Evolutionary conservation across 2,329 filamentous ascomycete species (phyloP), one percentile per base, ranked within the genome.

Genomic region (Corinectria fuckeliana): DNA sequence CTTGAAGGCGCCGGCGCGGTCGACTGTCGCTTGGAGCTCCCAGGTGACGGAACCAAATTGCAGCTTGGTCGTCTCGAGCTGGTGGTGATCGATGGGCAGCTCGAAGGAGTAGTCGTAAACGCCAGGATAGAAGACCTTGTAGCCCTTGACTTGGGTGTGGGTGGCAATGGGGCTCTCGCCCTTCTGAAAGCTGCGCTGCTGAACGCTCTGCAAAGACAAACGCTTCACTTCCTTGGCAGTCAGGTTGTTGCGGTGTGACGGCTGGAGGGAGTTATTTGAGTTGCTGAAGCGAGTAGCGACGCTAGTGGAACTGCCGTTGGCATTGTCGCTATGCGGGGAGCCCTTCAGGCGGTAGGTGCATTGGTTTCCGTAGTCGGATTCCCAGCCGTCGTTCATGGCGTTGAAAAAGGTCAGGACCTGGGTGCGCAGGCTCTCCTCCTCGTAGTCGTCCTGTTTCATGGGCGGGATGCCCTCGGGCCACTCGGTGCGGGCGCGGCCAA

Each of bases 401-500:
- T 97, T 96, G 81, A 97, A 99, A 73, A 98, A 98, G 0, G 90
- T 94, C 77, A 92, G 88, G 16, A 88, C 94, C 71, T 97, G 93
- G 38, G 91, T 94, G 76, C 96, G 89, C 60, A 98, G 83, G 3
- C 88, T 91, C 67, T 95, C 91, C 63, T 92, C 91, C 72, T 98
- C 93, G 69, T 87, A 90, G 52, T 92, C 88, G 38, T 96, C 91
- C 1, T 89, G 84, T 75, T 96, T 97, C 57, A 89, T 84, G 0
- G 93, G 93, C 3, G 95, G 94, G 26, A 98, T 95, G 50, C 93
- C 92, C 79, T 98, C 95, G 14, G 95, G 94, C 95, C 95, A 99
- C 72, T 97, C 93, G 1, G 95, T 98, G 64, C 90, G 86, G 3
- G 93, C 92, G 72, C 88, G 90, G 26, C 94, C 95, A 38, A 89